Base-by-base conservation (phyloP, 2,329 filamentous ascomycete species). In the Fusarium sp. region DNA sequence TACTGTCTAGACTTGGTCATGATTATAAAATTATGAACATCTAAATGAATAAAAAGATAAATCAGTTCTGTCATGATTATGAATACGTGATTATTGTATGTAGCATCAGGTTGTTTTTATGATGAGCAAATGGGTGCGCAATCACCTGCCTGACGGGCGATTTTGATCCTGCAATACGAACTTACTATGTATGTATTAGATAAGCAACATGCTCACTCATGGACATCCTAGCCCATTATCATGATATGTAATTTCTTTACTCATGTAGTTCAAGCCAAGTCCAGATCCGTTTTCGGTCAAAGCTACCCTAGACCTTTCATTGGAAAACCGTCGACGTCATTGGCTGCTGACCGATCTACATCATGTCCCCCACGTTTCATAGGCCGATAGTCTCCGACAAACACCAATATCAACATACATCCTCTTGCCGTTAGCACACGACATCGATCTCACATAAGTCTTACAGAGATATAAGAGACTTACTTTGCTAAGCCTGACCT, bases 21-120 rank as follows among this genome's bases (percentile, higher is more conserved):
- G 62, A 49, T 53, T 40, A 64, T 31, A 62, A 56, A 42, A 57
- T 57, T 60, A 65, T 57, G 57, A 68, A 38, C 51, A 42, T 39
- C 38, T 66, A 62, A 58, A 69, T 51, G 47, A 70, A 63, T 58
- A 66, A 57, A 36, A 46, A n/a, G 44, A 44, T 31, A 24, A 49
- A 36, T 33, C 15, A 42, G 31, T 52, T 7, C 14, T 38, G 28
- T 4, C 22, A 15, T 24, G 28, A 13, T 31, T 31, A 5, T 31
- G 28, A 10, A 28, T 13, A 31, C 10, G 2, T 31, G 28, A 28
- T 10, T 13, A 11, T 31, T 13, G 28, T 11, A 13, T 13, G 28
- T 13, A 31, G 10, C 13, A 31, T 31, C 8, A 3, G 28, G 10
- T 11, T 13, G 10, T 31, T 31, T 31, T 3, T 31, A 13, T 10